Evolutionary conservation across 2,329 filamentous ascomycete genomes (phyloP), one percentile per base, ranked within the genome.

Genomic region (Phaeosphaeriaceae sp.): DNA sequence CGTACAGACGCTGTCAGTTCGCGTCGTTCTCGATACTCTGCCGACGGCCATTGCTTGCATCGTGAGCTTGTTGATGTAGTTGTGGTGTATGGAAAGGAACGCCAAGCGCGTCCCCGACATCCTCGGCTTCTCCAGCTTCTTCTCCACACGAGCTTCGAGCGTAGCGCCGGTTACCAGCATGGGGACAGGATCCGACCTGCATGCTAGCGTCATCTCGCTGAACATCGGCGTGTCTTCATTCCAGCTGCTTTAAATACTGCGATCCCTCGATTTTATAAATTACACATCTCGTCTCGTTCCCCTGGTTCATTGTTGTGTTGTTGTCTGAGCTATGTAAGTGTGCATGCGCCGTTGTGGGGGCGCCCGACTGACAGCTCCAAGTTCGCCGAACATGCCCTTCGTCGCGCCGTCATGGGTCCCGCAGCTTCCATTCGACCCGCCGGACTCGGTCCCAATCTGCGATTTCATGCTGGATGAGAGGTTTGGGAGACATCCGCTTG

Each of bases 401-500:
- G 76, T 81, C 51, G 80, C 89, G 55, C 87, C 88, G 9, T 76
- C 84, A 67, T 89, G 86, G 84, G 83, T 86, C 22, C 86, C 87
- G 5, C 76, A 82, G 67, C 81, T 90, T 24, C 84, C 86, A n/a
- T 79, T 82, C 78, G 84, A 89, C 33, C 82, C 89, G 10, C 91
- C 91, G 17, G 91, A 95, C 75, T 87, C 87, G 27, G 84, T 96
- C 66, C 84, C 91, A 5, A 84, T 96, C 57, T 84, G 85, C 63
- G 87, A 94, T 51, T 96, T 96, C 77, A 88, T 96, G 81, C 85
- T 88, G 60, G 85, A 88, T 67, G 91, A 94, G 67, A 79, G 83
- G 47, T 85, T 91, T 70, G 91, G 91, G 36, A 86, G 91, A 48
- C 77, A 81, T 51, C 83, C 91, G 10, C 77, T 91, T 10, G 82